Evolutionary conservation across 148 eudicot species (phyloP), one percentile per base, ranked within the genome.

Genomic region (Fallopia convolvulus): DNA sequence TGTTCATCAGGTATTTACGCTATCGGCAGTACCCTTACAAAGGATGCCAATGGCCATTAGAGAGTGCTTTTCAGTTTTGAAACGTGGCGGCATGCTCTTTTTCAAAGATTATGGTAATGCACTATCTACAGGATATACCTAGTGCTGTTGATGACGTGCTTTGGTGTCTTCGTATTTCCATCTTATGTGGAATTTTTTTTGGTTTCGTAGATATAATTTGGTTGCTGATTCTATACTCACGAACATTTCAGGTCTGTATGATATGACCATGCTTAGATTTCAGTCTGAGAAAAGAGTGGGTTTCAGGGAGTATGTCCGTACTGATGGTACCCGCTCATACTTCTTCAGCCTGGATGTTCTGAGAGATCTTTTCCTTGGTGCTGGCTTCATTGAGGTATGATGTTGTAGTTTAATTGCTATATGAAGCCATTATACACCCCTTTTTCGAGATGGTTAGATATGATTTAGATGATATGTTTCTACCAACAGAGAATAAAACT

Each of bases 261-360:
- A 95, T 85, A 95, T 93, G 99, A 95, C 94, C 50, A 93, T 95
- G 99, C 93, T 95, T 77, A 88, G 99, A 73, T 95, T 92, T 82
- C 89, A 86, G 75, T 88, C 89, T n/a, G 89, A 87, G 48, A 89
- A 90, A 83, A 86, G 85, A 81, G 87, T 90, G 79, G 97, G 97
- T 65, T 86, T 85, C 79, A 87, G 97, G 81, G 97, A 95, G 73
- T 95, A 95, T 77, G 66, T 85, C 78, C 90, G 97, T 36, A 83
- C 90, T 41, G 99, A 95, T 80, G 97, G 99, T 78, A 95, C 99
- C n/a, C 87, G 86, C 32, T 92, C 99, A 52, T 95, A 91, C 78
- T 95, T 95, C 83, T 95, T 95, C 83, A 89, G 85, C 84, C 84
- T 95, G 88, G 91, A 90, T 76, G 76, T 76, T 78, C 80, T 83